Evolutionary conservation across 495 filamentous ascomycete genomes (phyloP), one percentile per base, ranked within the genome.

Genomic region (Amniculicola lignicola): DNA sequence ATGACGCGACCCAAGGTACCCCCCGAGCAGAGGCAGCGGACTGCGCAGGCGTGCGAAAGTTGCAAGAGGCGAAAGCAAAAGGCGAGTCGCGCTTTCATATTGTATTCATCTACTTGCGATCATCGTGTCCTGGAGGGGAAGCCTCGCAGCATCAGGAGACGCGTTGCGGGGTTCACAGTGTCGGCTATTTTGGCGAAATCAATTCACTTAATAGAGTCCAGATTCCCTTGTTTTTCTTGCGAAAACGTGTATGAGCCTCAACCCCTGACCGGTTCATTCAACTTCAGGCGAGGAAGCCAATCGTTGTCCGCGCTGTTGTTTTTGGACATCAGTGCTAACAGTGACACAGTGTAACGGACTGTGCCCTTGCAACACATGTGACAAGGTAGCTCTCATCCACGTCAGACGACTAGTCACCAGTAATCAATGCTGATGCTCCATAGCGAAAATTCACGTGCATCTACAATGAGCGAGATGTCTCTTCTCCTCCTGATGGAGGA

Each of bases 21-120:
- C 54, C 79, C 79, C 16, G 54, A 83, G 61, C 81, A 83, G 68
- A 76, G 81, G 58, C 80, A 82, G 65, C 75, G 81, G 47, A 83
- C 79, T 55, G 81, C 81, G 33, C 79, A 80, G 51, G 86, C 86
- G 31, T 90, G 86, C 69, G 83, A 88, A 60, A 84, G 80, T 63
- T 90, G 86, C 74, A 90, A 89, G 73, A 75, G 83, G 48, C 78
- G 86, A 61, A 89, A 89, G 70, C 85, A 88, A 71, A 88, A 88
- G 75, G 81, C 82, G 57, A 71, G 79, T 66, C 46, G 21, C 9
- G 23, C 16, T 48, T 37, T 51, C 21, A 36, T 45, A 40, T 49
- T n/a, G n/a, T 35, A 4, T 47, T 57, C 53, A 57, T 57, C 47
- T 45, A 51, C 16, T n/a, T n/a, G n/a, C n/a, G n/a, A n/a, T n/a